Conservation (phyloP, 805 yeast species). For the Spathaspora boniae region DNA sequence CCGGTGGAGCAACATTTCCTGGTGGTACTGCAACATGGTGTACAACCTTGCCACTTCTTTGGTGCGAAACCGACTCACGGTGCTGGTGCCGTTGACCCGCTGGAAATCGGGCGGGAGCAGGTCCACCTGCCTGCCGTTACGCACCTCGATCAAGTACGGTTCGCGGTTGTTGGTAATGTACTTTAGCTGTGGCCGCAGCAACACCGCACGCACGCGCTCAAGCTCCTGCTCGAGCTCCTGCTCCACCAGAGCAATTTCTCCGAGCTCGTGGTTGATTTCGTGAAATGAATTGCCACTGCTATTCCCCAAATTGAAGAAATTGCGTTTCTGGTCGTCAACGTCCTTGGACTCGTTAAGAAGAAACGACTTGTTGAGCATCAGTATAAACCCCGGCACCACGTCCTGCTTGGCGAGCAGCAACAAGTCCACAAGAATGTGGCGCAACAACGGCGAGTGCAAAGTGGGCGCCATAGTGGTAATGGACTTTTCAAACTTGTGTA, state of each 20-base stretch:
- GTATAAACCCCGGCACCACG: constrained; percentile 32
- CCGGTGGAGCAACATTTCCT: constrained; percentile 47
- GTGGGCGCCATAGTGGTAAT: constrained; percentile 26
- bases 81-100: constrained; percentile 64
- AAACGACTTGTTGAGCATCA: constrained; percentile 49
- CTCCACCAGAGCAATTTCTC: constrained; percentile 43
- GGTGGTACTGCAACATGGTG: constrained; percentile 54
- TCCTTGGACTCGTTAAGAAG: constrained; percentile 50
- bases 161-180: constrained; percentile 59
- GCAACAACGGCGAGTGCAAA: constrained; percentile 34
- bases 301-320: constrained; percentile 34
- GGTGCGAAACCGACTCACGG: constrained; percentile 70
- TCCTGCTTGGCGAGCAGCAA: constrained; percentile 27
- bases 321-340: constrained; percentile 39
- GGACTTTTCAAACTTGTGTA: constrained; percentile 32
- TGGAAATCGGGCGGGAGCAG: constrained; percentile 73
- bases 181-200: constrained; percentile 56
- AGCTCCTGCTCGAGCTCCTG: constrained; percentile 51
- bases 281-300: constrained; percentile 20
- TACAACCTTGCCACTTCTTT: constrained; percentile 53
- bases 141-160: constrained; percentile 73
- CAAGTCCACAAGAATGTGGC: constrained; percentile 35
- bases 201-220: constrained; percentile 34
- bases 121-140: constrained; percentile 51
- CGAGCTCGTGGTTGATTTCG: constrained; percentile 32